phyloP scores from a whole-genome alignment of 1,284 basidiomycete species.

The Cutaneotrichosporon sp. region DNA sequence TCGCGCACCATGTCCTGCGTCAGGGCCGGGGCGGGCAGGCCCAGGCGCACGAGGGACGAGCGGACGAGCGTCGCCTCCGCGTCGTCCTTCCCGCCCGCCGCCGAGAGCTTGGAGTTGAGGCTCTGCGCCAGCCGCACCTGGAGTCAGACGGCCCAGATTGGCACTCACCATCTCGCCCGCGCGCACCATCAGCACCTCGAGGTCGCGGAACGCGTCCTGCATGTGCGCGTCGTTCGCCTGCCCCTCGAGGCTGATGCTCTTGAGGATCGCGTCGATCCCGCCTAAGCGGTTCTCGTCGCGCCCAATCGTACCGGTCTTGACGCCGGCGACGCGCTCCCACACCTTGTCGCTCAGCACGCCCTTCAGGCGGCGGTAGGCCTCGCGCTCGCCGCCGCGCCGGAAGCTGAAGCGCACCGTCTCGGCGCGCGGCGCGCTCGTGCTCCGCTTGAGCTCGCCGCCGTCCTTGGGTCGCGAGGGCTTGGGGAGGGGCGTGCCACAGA shows the following conservation, averaged over 20 bases:
- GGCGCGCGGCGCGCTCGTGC: constrained; percentile 56
- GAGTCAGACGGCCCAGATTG: background rate
- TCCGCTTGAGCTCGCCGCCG: constrained; percentile 19
- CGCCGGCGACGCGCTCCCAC: constrained; percentile 61
- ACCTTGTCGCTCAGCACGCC: constrained; percentile 71
- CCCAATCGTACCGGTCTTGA: background rate
- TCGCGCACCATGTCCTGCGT: constrained; percentile 88
- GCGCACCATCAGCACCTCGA: constrained; percentile 88
- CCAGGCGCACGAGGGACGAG: constrained; percentile 83
- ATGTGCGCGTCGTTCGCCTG: constrained; percentile 68
- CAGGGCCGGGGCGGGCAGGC: constrained; percentile 70
- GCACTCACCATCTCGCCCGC: constrained; percentile 82
- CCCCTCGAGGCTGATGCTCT: constrained; percentile 68
- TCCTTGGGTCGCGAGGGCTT: background rate
- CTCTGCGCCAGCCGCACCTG: constrained; percentile 73
- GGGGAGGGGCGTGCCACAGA: constrained; percentile 73
- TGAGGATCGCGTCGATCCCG: constrained; percentile 70
- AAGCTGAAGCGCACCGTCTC: constrained; percentile 73
- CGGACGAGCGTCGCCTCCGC: constrained; percentile 84
- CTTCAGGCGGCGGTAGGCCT: constrained; percentile 79
- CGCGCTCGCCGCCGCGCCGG: constrained; percentile 82
- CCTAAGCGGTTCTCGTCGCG: constrained; percentile 18
- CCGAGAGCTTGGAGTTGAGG: constrained; percentile 78
- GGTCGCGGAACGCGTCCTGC: constrained; percentile 77
- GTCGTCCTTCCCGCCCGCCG: constrained; percentile 57